Percentiles rank a stretch among this genome's conserved stretches.
Conservation (phyloP, 179 eudicot species). For the Spinacia oleracea region DNA sequence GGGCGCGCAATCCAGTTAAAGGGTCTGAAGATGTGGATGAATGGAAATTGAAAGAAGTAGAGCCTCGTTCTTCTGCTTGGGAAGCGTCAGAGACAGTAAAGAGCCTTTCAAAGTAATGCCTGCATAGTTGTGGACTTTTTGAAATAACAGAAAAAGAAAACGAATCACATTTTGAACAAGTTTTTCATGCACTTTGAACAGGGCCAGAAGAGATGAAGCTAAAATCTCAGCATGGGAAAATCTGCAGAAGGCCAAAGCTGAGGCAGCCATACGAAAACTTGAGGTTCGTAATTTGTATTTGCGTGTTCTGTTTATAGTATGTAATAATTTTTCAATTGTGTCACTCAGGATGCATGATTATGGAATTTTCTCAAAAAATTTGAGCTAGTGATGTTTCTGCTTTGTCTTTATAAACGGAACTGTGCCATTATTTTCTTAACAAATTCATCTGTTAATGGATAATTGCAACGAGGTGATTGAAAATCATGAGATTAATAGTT, state of each 20-base stretch:
- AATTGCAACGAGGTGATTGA: not conserved
- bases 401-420: not conserved
- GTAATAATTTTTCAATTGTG: not conserved
- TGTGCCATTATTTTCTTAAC: not conserved
- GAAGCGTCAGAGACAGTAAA: conserved; percentile 63
- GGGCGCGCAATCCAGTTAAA: conserved; percentile 41
- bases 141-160: not conserved
- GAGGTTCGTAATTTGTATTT: conserved; percentile 50
- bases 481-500: not conserved
- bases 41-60: conserved; percentile 66
- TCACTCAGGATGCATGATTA: not conserved
- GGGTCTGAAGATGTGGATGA: conserved; percentile 51
- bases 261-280: conserved; percentile 77
- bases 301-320: not conserved
- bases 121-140: not conserved
- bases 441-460: not conserved
- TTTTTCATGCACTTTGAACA: conserved; percentile 23
- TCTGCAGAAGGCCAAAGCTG: conserved; percentile 93
- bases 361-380: not conserved
- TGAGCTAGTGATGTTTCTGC: not conserved
- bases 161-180: not conserved
- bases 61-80: conserved; percentile 60
- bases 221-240: conserved; percentile 94
- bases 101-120: conserved; percentile 56
- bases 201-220: conserved; percentile 81